Evolutionary conservation across 2,329 filamentous ascomycete genomes (phyloP), one percentile per base, ranked within the genome.

Genomic region (Trichophyton benhamiae): DNA sequence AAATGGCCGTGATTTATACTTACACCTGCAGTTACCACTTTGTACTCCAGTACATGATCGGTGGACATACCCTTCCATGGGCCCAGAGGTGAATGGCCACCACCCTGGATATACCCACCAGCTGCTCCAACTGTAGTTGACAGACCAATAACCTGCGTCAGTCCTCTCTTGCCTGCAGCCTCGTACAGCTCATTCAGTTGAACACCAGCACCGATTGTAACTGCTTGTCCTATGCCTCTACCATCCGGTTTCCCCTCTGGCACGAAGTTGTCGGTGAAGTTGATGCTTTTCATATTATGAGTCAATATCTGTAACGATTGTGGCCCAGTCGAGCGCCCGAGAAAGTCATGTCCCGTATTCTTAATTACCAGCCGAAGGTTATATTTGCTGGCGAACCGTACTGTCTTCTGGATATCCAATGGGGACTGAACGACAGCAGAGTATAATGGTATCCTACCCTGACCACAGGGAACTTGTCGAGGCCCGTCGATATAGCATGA

Each of bases 311-410:
- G 67, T 33, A 74, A 63, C 1, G 66, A 76, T 1, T 84, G 84
- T 22, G 79, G 79, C n/a, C 85, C 86, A 0, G 83, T 83, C 0
- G 81, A 84, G 48, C 82, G 81, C 46, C 84, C 85, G 36, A 62
- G 58, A 11, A 55, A 64, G 62, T 83, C 81, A 67, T 84, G 82
- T 1, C 81, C 82, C 0, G 81, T 83, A 65, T 83, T 83, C 63
- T 79, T 77, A 63, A 84, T 76, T 33, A 75, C 70, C 1, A 79
- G 67, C 2, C 77, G 73, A 53, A 79, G 68, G 52, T 69, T 61
- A 72, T 67, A 7, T 63, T 65, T 25, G 62, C 64, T 13, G 55
- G 58, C 27, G 69, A 67, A 64, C 68, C 67, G 25, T 60, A 68
- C 74, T 9, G 71, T 71, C n/a, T 69, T 63, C 64, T 76, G 72